phyloP scores from a whole-genome alignment of 2,329 filamentous ascomycete species.

The Mollisia scopiformis region DNA sequence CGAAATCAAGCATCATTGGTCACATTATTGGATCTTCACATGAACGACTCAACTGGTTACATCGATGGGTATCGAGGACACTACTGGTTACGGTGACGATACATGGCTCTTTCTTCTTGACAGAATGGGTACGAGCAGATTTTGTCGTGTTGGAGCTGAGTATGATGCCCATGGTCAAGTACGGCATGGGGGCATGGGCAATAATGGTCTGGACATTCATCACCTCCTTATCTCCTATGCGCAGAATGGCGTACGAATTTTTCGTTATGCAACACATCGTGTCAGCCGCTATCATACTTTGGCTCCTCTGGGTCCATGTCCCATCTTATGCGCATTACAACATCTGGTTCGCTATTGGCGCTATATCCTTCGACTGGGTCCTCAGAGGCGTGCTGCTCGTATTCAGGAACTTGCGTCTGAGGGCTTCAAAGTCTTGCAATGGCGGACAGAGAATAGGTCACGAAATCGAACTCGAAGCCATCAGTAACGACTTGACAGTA shows the following conservation, averaged over 20 bases:
- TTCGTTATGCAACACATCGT: slow-evolving; percentile 71
- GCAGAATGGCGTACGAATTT: slow-evolving; percentile 68
- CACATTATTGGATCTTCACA: slow-evolving; percentile 65
- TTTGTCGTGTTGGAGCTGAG: slow-evolving; percentile 61
- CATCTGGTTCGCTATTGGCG: slow-evolving; percentile 67
- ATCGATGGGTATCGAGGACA: slow-evolving; percentile 72
- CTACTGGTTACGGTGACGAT: slow-evolving; percentile 70
- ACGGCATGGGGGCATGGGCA: slow-evolving; percentile 69
- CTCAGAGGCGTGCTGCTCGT: slow-evolving; percentile 47
- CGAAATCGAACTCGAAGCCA: slow-evolving; percentile 49
- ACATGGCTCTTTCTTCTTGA: slow-evolving; percentile 72
- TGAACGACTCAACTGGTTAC: slow-evolving; percentile 73
- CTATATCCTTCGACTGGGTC: slow-evolving; percentile 64
- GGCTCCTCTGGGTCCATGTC: slow-evolving; percentile 65
- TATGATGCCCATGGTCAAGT: slow-evolving; percentile 66
- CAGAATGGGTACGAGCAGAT: slow-evolving; percentile 62
- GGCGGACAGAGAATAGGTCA: slow-evolving; percentile 51
- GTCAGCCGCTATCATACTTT: slow-evolving; percentile 63
- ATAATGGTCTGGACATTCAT: slow-evolving; percentile 68
- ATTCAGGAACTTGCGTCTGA: slow-evolving; percentile 55
- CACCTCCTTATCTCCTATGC: slow-evolving; percentile 64
- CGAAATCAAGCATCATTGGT: slow-evolving; percentile 62
- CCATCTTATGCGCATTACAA: slow-evolving; percentile 61
- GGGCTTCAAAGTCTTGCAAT: slow-evolving; percentile 25
- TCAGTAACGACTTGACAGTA: slow-evolving; percentile 56